These are phyloP conservation scores for Bathelium albidoporum DNA, from an alignment of 495 filamentous ascomycete genomes.

Conservation along the genomic window DNA sequence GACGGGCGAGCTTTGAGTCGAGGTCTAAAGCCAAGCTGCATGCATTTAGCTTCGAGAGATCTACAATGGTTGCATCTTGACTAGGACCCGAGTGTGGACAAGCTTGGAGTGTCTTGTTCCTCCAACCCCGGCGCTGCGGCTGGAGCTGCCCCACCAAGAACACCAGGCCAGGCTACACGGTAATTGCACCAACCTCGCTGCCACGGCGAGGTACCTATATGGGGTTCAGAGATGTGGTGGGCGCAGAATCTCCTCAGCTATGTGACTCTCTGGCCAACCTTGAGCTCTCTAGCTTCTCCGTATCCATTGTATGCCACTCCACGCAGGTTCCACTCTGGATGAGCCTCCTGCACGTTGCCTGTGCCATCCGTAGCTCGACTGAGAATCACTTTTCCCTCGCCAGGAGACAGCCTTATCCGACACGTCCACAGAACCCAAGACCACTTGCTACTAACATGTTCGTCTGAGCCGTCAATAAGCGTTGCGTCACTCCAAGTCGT, in stretches of 20 bases:
- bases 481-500: constrained; percentile 41
- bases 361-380: constrained; percentile 44
- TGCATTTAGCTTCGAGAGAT: constrained; percentile 17
- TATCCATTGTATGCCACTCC: constrained; percentile 54
- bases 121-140: background rate
- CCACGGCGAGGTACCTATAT: too few relatives aligned
- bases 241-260: background rate
- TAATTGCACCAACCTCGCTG: too few relatives aligned
- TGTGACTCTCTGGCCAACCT: background rate
- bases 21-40: constrained; percentile 47
- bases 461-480: constrained; percentile 12
- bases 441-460: constrained; percentile 32
- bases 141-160: background rate
- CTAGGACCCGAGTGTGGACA: background rate
- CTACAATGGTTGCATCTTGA: background rate
- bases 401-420: constrained; percentile 22
- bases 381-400: constrained; percentile 33
- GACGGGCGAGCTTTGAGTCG: constrained; percentile 61
- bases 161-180: too few relatives aligned
- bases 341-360: constrained; percentile 39
- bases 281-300: constrained; percentile 41
- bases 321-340: constrained; percentile 47
- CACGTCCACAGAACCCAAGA: constrained; percentile 42
- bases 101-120: background rate
- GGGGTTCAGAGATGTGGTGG: too few relatives aligned